Conservation (phyloP, 805 yeast genomes). For the Debaryomyces hansenii region DNA sequence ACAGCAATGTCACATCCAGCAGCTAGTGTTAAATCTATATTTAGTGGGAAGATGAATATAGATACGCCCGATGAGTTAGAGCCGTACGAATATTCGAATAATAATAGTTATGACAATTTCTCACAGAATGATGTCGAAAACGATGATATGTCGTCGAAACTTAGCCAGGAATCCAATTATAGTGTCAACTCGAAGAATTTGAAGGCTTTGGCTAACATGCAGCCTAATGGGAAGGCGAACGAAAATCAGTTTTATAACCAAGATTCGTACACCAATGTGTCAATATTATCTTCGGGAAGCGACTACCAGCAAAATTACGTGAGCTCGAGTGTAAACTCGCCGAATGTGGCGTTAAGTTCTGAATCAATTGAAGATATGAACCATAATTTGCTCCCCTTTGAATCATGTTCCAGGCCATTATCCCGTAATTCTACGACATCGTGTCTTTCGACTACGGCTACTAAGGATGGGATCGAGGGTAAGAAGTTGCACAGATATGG, state of each 20-base stretch:
- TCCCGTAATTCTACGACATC: constrained; percentile 65
- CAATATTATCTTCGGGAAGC: constrained; percentile 25
- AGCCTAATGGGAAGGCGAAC: not conserved
- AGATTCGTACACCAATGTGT: constrained; percentile 18
- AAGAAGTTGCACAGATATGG: constrained; percentile 49
- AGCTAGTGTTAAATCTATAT: constrained; percentile 40
- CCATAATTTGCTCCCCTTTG: not conserved
- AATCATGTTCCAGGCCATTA: constrained; percentile 49
- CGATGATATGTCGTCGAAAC: constrained; percentile 14
- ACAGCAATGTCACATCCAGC: constrained; percentile 40
- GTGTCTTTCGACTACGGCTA: constrained; percentile 70
- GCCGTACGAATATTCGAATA: constrained; percentile 9
- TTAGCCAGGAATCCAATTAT: constrained; percentile 16
- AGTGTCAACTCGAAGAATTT: constrained; percentile 21
- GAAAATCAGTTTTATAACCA: not conserved
- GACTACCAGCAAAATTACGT: constrained; percentile 19
- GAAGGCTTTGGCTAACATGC: constrained; percentile 6
- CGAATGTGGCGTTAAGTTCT: not conserved
- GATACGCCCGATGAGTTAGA: constrained; percentile 26
- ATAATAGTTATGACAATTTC: not conserved
- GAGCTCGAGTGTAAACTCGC: not conserved
- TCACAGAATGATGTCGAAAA: constrained; percentile 5
- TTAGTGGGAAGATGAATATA: constrained; percentile 32
- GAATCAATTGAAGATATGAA: constrained; percentile 4
- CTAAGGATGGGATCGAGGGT: constrained; percentile 75